A percentile compares a stretch with the other conserved stretches of the same genome.
Conservation (phyloP, 2,329 filamentous ascomycete species). For the Metarhizium brunneum region DNA sequence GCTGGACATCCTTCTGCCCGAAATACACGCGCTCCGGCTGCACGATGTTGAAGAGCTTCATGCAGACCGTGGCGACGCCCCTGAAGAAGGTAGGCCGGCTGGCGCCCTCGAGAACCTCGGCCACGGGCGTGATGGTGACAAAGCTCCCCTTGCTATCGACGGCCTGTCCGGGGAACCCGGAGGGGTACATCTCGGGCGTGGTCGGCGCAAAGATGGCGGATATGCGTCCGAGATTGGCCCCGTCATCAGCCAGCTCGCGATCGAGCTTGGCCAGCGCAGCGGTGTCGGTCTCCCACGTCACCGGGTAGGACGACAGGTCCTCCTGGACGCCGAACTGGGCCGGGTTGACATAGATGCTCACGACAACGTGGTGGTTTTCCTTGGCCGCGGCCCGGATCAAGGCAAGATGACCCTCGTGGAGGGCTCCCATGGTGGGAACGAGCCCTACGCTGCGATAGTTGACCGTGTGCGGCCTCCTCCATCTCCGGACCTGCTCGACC, state of each 20-base stretch:
- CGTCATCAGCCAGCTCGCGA: constrained; percentile 56
- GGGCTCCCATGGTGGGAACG: constrained; percentile 94
- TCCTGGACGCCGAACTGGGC: constrained; percentile 89
- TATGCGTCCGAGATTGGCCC: constrained; percentile 55
- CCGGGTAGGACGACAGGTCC: constrained; percentile 81
- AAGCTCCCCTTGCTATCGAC: constrained; percentile 76
- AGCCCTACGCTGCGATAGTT: constrained; percentile 69
- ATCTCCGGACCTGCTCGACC: constrained; percentile 59
- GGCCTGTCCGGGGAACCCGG: constrained; percentile 62
- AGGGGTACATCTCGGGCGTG: constrained; percentile 80
- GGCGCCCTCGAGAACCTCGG: constrained; percentile 71
- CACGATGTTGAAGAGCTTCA: constrained; percentile 54
- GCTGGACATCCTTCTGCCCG: constrained; percentile 96
- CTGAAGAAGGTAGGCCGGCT: constrained; percentile 91
- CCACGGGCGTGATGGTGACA: constrained; percentile 80
- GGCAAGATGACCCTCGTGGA: constrained; percentile 85
- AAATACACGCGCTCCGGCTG: constrained; percentile 72
- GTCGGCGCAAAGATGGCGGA: constrained; percentile 80
- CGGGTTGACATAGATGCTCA: constrained; percentile 92
- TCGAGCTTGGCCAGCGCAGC: constrained; percentile 59
- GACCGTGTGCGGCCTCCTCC: constrained; percentile 56
- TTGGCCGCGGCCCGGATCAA: constrained; percentile 75
- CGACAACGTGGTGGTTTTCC: constrained; percentile 79
- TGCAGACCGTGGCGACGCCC: constrained; percentile 91
- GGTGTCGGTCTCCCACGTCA: constrained; percentile 77